phyloP scores from a whole-genome alignment of 2,329 filamentous ascomycete genomes.

The Microcyclospora tardicrescens region DNA sequence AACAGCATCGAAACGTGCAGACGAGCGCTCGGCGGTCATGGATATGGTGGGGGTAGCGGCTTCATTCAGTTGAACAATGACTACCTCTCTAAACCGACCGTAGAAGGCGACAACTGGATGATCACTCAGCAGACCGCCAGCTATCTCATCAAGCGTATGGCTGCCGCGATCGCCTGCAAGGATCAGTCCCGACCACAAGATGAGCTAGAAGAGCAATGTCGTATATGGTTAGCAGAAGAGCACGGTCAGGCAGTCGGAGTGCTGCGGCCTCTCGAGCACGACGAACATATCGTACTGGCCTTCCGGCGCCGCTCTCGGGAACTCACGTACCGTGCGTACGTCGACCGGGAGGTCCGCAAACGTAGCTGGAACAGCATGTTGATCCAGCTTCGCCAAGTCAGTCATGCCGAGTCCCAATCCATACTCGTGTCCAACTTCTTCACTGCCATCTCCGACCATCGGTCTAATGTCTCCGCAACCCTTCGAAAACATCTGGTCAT shows the following conservation, averaged over 20 bases:
- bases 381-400: conserved; percentile 30
- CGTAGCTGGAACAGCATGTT: conserved; percentile 36
- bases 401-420: conserved; percentile 35
- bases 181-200: conserved; percentile 20
- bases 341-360: conserved; percentile 32
- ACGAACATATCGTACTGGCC: conserved; percentile 29
- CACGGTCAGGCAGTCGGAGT: conserved; percentile 16
- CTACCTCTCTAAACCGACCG: conserved; percentile 41
- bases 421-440: conserved; percentile 37
- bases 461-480: conserved; percentile 13
- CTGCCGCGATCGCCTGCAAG: conserved; percentile 25
- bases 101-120: conserved; percentile 47
- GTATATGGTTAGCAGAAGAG: conserved; percentile 26
- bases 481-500: conserved; percentile 25
- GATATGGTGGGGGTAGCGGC: conserved; percentile 40
- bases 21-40: conserved; percentile 41
- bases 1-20: conserved; percentile 43
- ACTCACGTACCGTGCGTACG: conserved; percentile 31
- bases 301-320: conserved; percentile 35
- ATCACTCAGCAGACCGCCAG: conserved; percentile 41
- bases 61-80: conserved; percentile 40
- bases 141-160: conserved; percentile 42
- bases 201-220: conserved; percentile 29
- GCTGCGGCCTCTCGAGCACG: conserved; percentile 22
- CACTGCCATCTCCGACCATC: conserved; percentile 22